phyloP scores from a whole-genome alignment of 2,329 filamentous ascomycete species.

The Hypoxylon sp. region DNA sequence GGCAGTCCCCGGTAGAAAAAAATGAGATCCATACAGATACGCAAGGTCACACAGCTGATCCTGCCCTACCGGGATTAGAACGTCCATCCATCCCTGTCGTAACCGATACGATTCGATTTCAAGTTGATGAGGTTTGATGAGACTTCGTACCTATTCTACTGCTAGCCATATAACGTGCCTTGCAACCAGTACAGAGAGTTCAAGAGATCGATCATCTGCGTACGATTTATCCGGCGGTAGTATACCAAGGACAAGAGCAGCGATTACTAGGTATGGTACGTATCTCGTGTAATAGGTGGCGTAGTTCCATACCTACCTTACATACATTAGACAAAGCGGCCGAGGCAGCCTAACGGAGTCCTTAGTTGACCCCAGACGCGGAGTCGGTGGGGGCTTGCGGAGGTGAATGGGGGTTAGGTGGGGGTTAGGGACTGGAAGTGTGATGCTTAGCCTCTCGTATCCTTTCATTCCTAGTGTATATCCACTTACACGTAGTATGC shows the following conservation, averaged over 20 bases:
- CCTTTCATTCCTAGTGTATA: constrained; percentile 3
- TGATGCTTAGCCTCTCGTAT: not conserved
- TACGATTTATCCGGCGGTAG: not conserved
- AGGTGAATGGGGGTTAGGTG: constrained; percentile 2
- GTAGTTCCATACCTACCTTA: too few relatives aligned
- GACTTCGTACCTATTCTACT: not conserved
- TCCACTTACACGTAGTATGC: constrained; percentile 8
- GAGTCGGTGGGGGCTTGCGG: constrained; percentile 3
- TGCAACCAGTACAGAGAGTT: not conserved
- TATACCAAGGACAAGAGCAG: not conserved
- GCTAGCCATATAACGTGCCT: not conserved
- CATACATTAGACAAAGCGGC: too few relatives aligned
- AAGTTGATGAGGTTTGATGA: too few relatives aligned
- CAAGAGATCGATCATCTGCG: not conserved
- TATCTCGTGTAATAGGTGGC: not conserved
- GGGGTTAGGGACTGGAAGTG: constrained; percentile 3
- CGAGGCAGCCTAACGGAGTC: not conserved
- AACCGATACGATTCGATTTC: not conserved
- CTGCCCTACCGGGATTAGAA: constrained; percentile 16
- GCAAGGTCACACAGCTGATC: constrained; percentile 28
- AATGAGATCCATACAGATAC: constrained; percentile 7
- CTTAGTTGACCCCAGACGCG: not conserved
- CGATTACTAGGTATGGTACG: not conserved
- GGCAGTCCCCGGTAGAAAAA: constrained; percentile 17
- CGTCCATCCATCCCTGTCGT: constrained; percentile 10